Evolutionary conservation across 2,329 filamentous ascomycete species (phyloP).

Genomic region (Aspergillus bombycis): DNA sequence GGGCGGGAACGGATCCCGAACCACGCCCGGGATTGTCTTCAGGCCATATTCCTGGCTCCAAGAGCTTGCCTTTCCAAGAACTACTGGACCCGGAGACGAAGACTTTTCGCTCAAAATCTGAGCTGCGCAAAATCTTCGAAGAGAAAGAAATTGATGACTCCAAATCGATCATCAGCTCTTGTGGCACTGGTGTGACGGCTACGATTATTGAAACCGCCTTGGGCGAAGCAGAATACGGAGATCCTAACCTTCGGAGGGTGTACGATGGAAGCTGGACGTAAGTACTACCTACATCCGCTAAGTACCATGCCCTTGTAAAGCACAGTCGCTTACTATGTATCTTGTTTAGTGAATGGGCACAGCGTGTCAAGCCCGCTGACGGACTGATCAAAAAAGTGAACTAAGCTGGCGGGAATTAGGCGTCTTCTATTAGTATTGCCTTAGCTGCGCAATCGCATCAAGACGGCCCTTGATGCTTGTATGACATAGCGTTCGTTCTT

Average conservation of each 20-base stretch:
- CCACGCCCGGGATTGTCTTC: slow-evolving; percentile 83
- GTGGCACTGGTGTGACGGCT: slow-evolving; percentile 92
- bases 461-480: slow-evolving; percentile 4
- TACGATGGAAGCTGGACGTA: slow-evolving; percentile 99
- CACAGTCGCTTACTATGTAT: slow-evolving; percentile 11
- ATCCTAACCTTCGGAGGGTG: slow-evolving; percentile 68
- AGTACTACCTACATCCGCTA: slow-evolving; percentile 47
- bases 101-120: slow-evolving; percentile 70
- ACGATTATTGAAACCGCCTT: slow-evolving; percentile 87
- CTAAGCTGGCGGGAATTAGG: slow-evolving; percentile 10
- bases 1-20: slow-evolving; percentile 80
- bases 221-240: slow-evolving; percentile 74
- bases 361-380: slow-evolving; percentile 50
- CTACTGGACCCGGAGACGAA: slow-evolving; percentile 84
- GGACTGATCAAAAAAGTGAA: slow-evolving; percentile 48
- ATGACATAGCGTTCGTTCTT: slow-evolving; percentile 16
- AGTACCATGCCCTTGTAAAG: not conserved
- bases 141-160: slow-evolving; percentile 76
- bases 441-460: not conserved
- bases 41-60: slow-evolving; percentile 88
- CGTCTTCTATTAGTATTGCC: not conserved
- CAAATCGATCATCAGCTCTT: slow-evolving; percentile 83
- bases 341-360: slow-evolving; percentile 52
- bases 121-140: slow-evolving; percentile 76
- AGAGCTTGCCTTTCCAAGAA: slow-evolving; percentile 77